These are phyloP conservation scores for Apiotrichum akiyoshidainum DNA, from an alignment of 1,284 basidiomycete genomes.

Conservation along the genomic window DNA sequence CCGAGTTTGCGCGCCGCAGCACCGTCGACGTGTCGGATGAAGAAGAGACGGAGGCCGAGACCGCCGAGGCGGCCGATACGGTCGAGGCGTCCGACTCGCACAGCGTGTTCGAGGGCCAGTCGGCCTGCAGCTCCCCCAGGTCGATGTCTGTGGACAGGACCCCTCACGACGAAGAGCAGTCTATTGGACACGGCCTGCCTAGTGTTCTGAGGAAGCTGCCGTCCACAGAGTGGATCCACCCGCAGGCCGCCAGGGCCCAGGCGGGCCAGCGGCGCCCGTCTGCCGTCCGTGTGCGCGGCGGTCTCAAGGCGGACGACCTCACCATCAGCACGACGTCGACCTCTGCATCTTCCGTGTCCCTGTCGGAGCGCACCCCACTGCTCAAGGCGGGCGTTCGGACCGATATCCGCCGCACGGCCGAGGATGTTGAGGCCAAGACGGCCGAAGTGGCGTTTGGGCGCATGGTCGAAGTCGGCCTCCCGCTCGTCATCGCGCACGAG, in stretches of 20 bases:
- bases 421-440: conserved; percentile 12
- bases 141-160: conserved; percentile 10
- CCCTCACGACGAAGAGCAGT: not conserved
- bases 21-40: not conserved
- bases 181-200: too few species aligned
- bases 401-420: conserved; percentile 32
- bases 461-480: conserved; percentile 39
- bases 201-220: too few species aligned
- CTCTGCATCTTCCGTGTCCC: not conserved
- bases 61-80: not conserved
- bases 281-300: conserved; percentile 30
- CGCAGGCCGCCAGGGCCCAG: not conserved
- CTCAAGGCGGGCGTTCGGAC: conserved; percentile 46
- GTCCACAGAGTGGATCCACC: not conserved
- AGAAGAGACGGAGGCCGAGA: not conserved
- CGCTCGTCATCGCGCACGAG: conserved; percentile 62
- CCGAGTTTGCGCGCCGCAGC: conserved; percentile 20
- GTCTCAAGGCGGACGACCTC: not conserved
- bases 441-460: conserved; percentile 24
- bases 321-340: not conserved
- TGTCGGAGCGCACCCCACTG: conserved; percentile 41
- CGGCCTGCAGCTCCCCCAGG: conserved; percentile 11
- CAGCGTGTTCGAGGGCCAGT: not conserved
- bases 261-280: conserved; percentile 37
- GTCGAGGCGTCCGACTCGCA: too few species aligned